A percentile compares a stretch with the other conserved stretches of the same genome.
Evolutionary conservation across 148 eudicot species (phyloP).

Genomic region (Heliosperma pusillum): DNA sequence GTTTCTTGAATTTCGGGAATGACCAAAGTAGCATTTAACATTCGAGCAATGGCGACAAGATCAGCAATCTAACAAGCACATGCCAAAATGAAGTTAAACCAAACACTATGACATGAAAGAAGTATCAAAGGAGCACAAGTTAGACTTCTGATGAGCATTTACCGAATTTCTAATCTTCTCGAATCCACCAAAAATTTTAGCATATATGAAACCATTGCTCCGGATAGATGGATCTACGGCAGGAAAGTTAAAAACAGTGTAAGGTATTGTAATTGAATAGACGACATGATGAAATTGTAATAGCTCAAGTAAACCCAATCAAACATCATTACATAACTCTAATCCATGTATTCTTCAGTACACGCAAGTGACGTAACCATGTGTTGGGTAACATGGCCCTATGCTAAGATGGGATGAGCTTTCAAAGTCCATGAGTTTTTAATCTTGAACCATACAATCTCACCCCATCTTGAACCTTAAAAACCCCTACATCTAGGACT

Average conservation of each 20-base stretch:
- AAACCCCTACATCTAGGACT: neutral
- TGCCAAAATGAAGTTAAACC: conserved; percentile 8
- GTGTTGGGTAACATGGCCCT: neutral
- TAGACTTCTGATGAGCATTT: conserved; percentile 26
- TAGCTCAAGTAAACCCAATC: conserved; percentile 2
- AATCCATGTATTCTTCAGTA: neutral
- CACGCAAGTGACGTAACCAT: neutral
- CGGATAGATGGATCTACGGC: conserved; percentile 60
- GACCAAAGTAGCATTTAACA: conserved; percentile 92
- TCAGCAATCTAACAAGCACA: conserved; percentile 73
- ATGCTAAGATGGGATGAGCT: conserved; percentile 1
- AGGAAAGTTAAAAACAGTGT: conserved; percentile 12
- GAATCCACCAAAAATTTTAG: conserved; percentile 89
- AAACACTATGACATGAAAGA: neutral
- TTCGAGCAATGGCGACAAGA: conserved; percentile 83
- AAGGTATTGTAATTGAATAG: neutral
- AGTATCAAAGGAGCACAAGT: neutral
- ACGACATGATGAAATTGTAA: neutral
- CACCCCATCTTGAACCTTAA: too few species aligned
- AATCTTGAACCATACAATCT: too few species aligned
- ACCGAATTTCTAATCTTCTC: conserved; percentile 84
- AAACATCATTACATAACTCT: neutral
- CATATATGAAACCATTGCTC: conserved; percentile 85
- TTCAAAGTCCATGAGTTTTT: neutral
- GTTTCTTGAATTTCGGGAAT: conserved; percentile 95